Conservation (phyloP, 2,329 filamentous ascomycete genomes). For the Venturia effusa region DNA sequence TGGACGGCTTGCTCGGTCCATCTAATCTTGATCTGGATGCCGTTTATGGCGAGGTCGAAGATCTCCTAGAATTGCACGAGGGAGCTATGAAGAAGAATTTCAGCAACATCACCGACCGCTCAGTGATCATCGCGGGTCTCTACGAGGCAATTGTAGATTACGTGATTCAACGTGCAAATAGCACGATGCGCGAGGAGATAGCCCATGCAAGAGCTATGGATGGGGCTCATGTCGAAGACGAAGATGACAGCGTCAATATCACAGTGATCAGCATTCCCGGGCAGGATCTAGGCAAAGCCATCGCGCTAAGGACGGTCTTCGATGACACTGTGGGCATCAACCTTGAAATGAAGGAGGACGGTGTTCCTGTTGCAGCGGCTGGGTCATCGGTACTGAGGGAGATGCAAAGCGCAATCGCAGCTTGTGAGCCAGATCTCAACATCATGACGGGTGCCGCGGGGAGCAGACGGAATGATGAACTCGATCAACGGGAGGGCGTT, state of each 20-base stretch:
- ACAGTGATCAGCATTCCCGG: conserved; percentile 80
- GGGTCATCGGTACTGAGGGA: conserved; percentile 79
- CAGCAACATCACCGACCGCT: conserved; percentile 66
- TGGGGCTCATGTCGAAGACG: conserved; percentile 41
- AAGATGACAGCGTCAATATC: conserved; percentile 75
- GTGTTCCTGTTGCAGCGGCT: conserved; percentile 61
- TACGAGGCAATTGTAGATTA: conserved; percentile 95
- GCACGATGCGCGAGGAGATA: conserved; percentile 69
- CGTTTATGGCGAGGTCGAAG: conserved; percentile 81
- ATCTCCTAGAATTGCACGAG: conserved; percentile 78
- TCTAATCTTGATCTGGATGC: conserved; percentile 67
- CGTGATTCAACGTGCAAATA: conserved; percentile 83
- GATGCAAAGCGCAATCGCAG: conserved; percentile 71
- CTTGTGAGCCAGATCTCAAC: conserved; percentile 68
- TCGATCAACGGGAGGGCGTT: conserved; percentile 72
- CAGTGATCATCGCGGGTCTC: conserved; percentile 70
- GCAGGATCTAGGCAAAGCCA: conserved; percentile 69
- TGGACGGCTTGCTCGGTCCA: conserved; percentile 67
- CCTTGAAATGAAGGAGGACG: conserved; percentile 92
- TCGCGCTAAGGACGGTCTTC: conserved; percentile 84
- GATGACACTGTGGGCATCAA: conserved; percentile 92
- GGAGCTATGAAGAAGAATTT: conserved; percentile 70
- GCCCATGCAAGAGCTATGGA: conserved; percentile 41
- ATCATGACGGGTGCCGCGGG: conserved; percentile 56
- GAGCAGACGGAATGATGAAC: conserved; percentile 63